These are phyloP conservation scores for Saxophila tyrrhenica DNA, from an alignment of 495 filamentous ascomycete species.

Conservation along the genomic window DNA sequence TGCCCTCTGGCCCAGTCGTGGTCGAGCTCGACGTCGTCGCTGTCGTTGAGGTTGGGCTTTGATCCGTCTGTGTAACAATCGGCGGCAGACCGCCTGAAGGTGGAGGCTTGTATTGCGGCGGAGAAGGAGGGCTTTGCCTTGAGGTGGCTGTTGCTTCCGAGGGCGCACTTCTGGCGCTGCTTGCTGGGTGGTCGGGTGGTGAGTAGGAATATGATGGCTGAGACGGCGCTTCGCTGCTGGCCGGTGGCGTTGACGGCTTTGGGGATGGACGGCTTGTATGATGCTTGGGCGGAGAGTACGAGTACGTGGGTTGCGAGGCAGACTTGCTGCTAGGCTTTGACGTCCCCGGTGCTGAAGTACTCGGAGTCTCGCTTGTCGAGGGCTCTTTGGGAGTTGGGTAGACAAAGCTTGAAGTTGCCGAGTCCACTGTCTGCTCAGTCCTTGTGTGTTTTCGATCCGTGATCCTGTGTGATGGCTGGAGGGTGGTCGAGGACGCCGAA, in stretches of 20 bases:
- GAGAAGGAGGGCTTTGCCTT: not conserved
- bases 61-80: not conserved
- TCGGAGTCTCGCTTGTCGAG: not conserved
- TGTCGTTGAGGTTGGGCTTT: not conserved
- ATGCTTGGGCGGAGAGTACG: no score
- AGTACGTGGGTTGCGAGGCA: no score
- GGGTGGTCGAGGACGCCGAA: no score
- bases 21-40: not conserved
- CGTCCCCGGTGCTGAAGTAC: no score
- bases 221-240: not conserved
- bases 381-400: not conserved
- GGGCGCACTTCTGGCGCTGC: no score
- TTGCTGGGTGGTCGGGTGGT: no score
- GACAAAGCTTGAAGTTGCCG: not conserved
- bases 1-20: conserved; percentile 4
- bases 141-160: no score
- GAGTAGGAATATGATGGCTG: not conserved
- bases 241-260: not conserved
- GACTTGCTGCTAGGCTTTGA: no score
- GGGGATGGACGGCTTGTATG: no score
- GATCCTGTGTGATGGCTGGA: no score
- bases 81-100: not conserved
- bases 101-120: not conserved
- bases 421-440: not conserved
- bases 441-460: not conserved